Conservation (phyloP, 1,284 basidiomycete genomes). For the Limonomyces culmigenus region DNA sequence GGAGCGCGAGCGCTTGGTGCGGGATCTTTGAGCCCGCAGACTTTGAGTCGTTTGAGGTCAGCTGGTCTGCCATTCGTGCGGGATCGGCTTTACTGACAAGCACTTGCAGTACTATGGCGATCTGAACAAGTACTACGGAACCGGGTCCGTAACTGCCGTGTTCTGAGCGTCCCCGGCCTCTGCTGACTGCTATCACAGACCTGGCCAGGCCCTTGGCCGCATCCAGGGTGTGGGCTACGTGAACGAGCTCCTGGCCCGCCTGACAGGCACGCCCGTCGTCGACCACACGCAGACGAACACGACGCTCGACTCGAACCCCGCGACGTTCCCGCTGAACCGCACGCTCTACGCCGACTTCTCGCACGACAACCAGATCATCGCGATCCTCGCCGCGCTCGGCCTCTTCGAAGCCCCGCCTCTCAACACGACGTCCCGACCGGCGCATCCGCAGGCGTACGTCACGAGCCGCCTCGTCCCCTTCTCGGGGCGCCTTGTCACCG, state of each 20-base stretch:
- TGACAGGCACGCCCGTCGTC: constrained; percentile 38
- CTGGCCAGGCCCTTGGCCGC: constrained; percentile 47
- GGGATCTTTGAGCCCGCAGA: constrained; percentile 38
- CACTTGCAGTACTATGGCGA: constrained; percentile 46
- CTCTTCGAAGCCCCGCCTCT: constrained; percentile 32
- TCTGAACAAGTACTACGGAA: constrained; percentile 63
- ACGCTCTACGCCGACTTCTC: constrained; percentile 63
- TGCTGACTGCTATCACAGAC: constrained; percentile 18
- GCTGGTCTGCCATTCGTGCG: too few species aligned
- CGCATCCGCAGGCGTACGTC: constrained; percentile 33
- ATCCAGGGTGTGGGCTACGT: constrained; percentile 72
- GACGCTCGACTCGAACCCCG: constrained; percentile 50
- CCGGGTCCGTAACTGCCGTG: constrained; percentile 25
- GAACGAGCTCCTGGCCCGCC: constrained; percentile 72
- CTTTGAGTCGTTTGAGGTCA: constrained; percentile 41
- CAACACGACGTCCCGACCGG: constrained; percentile 22
- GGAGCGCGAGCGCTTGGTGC: constrained; percentile 52
- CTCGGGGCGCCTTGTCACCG: constrained; percentile 42
- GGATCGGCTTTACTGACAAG: too few species aligned
- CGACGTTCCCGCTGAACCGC: constrained; percentile 58
- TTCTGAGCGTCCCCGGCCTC: neutral
- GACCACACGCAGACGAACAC: constrained; percentile 66
- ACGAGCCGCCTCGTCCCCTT: constrained; percentile 49
- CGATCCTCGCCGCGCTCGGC: constrained; percentile 61
- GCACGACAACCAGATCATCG: constrained; percentile 69